Percentiles rank a stretch among this genome's conserved stretches.
Conservation (phyloP, 2,329 filamentous ascomycete species). For the Phaeosphaeria sp. region DNA sequence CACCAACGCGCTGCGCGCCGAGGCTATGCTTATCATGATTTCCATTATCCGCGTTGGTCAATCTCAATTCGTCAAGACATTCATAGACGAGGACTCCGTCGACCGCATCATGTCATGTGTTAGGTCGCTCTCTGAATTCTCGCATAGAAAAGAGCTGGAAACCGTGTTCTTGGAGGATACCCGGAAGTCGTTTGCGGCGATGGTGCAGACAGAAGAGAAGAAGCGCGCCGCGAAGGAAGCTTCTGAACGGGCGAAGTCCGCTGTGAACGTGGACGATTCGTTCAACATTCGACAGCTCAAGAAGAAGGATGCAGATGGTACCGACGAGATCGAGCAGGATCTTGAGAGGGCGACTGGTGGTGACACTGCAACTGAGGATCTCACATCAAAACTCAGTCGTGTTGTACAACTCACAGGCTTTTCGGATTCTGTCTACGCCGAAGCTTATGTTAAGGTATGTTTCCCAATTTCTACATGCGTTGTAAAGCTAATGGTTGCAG, state of each 20-base stretch:
- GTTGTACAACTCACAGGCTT: constrained; percentile 98
- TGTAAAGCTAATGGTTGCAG: constrained; percentile 22
- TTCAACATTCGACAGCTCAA: constrained; percentile 90
- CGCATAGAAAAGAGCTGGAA: constrained; percentile 87
- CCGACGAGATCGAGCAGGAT: constrained; percentile 86
- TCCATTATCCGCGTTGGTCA: constrained; percentile 97
- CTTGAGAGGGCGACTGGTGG: constrained; percentile 94
- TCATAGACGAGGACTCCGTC: constrained; percentile 97
- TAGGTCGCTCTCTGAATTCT: constrained; percentile 87
- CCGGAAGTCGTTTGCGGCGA: constrained; percentile 90
- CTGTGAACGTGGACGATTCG: constrained; percentile 94
- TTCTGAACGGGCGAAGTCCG: constrained; percentile 88
- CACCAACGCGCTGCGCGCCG: constrained; percentile 91
- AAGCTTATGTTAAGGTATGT: constrained; percentile 87
- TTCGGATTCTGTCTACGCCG: constrained; percentile 97
- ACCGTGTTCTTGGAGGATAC: constrained; percentile 94
- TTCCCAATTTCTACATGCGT: neutral
- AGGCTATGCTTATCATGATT: constrained; percentile 99
- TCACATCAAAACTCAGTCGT: constrained; percentile 91
- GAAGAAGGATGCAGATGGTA: constrained; percentile 81
- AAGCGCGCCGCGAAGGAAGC: constrained; percentile 96
- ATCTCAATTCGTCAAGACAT: constrained; percentile 97
- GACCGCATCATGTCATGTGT: constrained; percentile 99
- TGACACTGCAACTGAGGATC: constrained; percentile 81
- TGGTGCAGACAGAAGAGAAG: constrained; percentile 97